A percentile compares a stretch with the other conserved stretches of the same genome.
These are phyloP conservation scores for Talaromyces thailandensis DNA, from an alignment of 495 filamentous ascomycete species.

Conservation along the genomic window DNA sequence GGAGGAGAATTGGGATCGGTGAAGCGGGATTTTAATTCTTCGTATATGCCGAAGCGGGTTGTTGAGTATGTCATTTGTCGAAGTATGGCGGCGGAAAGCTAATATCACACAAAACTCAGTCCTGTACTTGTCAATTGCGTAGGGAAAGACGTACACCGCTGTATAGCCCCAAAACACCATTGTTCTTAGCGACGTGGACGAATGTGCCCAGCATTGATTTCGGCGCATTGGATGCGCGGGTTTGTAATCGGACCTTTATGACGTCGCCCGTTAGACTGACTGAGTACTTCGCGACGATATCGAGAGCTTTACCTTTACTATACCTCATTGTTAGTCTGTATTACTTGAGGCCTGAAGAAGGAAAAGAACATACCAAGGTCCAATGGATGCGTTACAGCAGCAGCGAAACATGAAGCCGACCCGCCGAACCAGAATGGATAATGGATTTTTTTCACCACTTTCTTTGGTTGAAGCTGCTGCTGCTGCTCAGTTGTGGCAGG, in stretches of 20 bases:
- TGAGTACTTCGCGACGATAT: neutral
- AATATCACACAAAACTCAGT: conserved; percentile 4
- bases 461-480: conserved; percentile 15
- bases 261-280: conserved; percentile 4
- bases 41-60: conserved; percentile 89
- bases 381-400: conserved; percentile 82
- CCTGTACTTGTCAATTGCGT: neutral
- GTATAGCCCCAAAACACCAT: conserved; percentile 71
- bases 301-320: neutral
- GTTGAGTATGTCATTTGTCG: conserved; percentile 91
- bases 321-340: neutral
- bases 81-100: conserved; percentile 84
- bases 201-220: conserved; percentile 76
- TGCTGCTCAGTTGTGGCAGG: neutral
- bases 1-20: conserved; percentile 38
- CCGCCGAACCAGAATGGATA: conserved; percentile 96
- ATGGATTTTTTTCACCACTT: conserved; percentile 37
- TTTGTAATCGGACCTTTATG: conserved; percentile 77
- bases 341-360: neutral
- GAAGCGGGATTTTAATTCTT: conserved; percentile 72
- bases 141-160: conserved; percentile 48
- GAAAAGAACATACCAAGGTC: conserved; percentile 46
- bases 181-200: conserved; percentile 56
- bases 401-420: conserved; percentile 82
- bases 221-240: conserved; percentile 54